Base-by-base conservation (phyloP, 257 asterid genomes). In the Solanum piurae region DNA sequence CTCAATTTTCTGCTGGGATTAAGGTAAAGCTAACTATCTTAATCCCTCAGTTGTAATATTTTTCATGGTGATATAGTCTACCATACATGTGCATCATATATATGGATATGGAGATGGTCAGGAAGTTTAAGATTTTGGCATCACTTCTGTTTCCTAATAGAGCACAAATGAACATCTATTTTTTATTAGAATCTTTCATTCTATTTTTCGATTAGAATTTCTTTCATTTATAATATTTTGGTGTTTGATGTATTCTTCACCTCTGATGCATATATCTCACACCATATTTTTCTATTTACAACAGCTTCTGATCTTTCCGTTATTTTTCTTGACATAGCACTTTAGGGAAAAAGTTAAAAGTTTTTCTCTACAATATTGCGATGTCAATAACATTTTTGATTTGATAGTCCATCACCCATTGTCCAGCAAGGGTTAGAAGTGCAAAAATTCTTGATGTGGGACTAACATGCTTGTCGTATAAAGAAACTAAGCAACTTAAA, bases 1-100 rank as follows among this genome's bases (percentile, higher is more conserved):
- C 93, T 90, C 99, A 95, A 88, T 93, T 94, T 93, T 92, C 96
- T 88, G 98, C 97, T 88, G 99, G 98, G 86, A 89, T 96, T 88
- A 95, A 95, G 98, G 99, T 94, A 90, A 90, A 71, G 80, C 49
- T 64, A 10, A n/a, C 27, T 86, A 83, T 91, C 34, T 21, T 69
- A 14, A 58, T 86, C 83, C 36, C 85, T 85, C 79, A 87, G 31
- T 68, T 79, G n/a, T 60, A 52, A n/a, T 44, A 49, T 84, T 87
- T 46, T 87, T 87, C 38, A 23, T 85, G 80, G 88, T 40, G 37
- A 62, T 84, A 9, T 49, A 44, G 27, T 23, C 21, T 55, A 9
- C 38, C 40, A 79, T 44, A 60, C 40, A 16, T 79, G 85, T 79
- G 25, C 38, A 79, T 79, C 9, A 11, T 79, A 25, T 77, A 25